Evolutionary conservation across 1,284 basidiomycete species (phyloP), one percentile per base, ranked within the genome.

Genomic region (Microbotryum saponariae): DNA sequence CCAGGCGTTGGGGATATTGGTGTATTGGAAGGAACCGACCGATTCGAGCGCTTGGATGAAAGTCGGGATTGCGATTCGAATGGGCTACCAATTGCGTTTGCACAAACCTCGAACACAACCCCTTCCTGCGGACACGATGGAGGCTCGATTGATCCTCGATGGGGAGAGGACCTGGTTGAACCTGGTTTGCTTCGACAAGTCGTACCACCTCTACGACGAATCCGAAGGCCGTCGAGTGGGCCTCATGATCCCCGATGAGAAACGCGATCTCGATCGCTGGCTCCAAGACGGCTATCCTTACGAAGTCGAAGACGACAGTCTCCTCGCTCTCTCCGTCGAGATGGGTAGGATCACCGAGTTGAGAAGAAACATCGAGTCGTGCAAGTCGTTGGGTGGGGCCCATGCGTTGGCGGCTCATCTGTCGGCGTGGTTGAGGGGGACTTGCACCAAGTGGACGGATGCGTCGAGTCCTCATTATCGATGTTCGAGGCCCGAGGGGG

Each of bases 1-100:
- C 3, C 89, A 91, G 74, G 87, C 88, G 31, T 87, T 89, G 73
- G 84, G 86, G 9, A 87, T 88, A 68, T 78, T 90, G 60, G 88
- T 85, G 45, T 91, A 91, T 73, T 91, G 89, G 89, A 86, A 82
- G 75, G 62, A 67, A 51, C 63, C 65, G 20, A 25, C 45, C 18
- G 67, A 69, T 46, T 21, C 56, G 48, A 54, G 52, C 9, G 65
- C 67, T 6, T 69, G 62, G 60, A 51, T 69, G 14, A 49, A 56
- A 46, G 51, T 64, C 1, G 67, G 67, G 12, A 53, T 56, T 21
- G 59, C 61, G 14, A 60, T 66, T 37, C 54, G 67, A 4, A 48
- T 68, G 45, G 58, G 54, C 0, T 61, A 59, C 48, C 59, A 61
- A 14, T 51, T 63, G 12, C 47, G 65, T 3, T 10, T 66, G 18